Evolutionary conservation across 345 rosid species (phyloP).

Genomic region (Carallia pectinifolia): DNA sequence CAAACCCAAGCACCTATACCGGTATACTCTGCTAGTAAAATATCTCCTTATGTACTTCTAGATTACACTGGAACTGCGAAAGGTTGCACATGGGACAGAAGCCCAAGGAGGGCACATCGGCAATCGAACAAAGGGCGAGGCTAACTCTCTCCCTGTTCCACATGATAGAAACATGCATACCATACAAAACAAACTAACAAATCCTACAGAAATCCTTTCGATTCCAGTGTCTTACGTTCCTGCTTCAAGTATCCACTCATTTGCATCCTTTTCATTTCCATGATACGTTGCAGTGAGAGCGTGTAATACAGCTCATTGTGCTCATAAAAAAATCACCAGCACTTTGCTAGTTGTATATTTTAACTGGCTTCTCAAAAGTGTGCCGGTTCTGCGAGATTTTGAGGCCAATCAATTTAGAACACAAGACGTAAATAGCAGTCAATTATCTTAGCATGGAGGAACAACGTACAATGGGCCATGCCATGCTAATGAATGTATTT

Average conservation of each 20-base stretch:
- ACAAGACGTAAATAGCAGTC: neutral
- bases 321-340: constrained; percentile 20
- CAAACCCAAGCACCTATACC: constrained; percentile 33
- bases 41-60: constrained; percentile 43
- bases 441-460: too few relatives aligned
- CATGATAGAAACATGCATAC: constrained; percentile 17
- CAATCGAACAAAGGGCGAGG: neutral
- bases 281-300: constrained; percentile 11
- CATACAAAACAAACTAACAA: constrained; percentile 34
- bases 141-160: constrained; percentile 8
- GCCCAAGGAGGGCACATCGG: constrained; percentile 20
- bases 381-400: constrained; percentile 52
- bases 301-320: constrained; percentile 14
- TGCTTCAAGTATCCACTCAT: constrained; percentile 11
- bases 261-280: constrained; percentile 6
- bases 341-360: constrained; percentile 51
- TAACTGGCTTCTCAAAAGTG: constrained; percentile 55
- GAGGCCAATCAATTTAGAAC: neutral
- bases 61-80: constrained; percentile 44
- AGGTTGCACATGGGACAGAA: constrained; percentile 10
- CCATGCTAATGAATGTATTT: too few relatives aligned
- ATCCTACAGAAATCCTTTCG: constrained; percentile 24
- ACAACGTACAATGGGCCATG: too few relatives aligned
- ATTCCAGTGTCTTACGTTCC: constrained; percentile 11
- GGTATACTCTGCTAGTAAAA: constrained; percentile 43